A percentile compares a stretch with the other conserved stretches of the same genome.
These are phyloP conservation scores for Sporobolomyces roseus DNA, from an alignment of 768 basidiomycete genomes.

Conservation along the genomic window DNA sequence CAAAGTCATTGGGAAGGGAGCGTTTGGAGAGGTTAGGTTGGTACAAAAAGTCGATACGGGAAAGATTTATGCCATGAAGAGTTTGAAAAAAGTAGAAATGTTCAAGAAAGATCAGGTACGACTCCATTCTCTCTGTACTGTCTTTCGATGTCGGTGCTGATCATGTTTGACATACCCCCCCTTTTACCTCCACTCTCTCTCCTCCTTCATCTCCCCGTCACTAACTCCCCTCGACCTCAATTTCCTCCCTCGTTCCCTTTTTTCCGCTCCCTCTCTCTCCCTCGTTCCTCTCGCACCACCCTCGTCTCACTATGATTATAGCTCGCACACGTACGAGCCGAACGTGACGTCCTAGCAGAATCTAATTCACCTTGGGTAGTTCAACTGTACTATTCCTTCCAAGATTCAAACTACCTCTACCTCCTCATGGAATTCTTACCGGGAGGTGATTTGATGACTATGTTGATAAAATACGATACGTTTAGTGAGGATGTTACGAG, in stretches of 20 bases:
- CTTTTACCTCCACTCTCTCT: too few relatives aligned
- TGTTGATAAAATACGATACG: conserved; percentile 99
- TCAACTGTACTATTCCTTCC: conserved; percentile 96
- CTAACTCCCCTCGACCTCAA: too few relatives aligned
- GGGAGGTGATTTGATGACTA: conserved; percentile 98
- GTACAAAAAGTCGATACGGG: conserved; percentile 96
- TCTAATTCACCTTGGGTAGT: conserved; percentile 95
- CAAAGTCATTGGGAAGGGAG: conserved; percentile 98
- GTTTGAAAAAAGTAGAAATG: conserved; percentile 95
- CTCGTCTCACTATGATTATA: conserved; percentile 46
- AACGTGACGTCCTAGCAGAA: conserved; percentile 93
- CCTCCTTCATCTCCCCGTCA: too few relatives aligned
- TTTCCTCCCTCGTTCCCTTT: too few relatives aligned
- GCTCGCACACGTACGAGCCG: conserved; percentile 96
- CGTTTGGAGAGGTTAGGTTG: conserved; percentile 94
- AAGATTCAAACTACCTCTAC: conserved; percentile 85
- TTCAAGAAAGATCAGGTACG: conserved; percentile 95
- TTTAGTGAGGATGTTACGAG: conserved; percentile 97
- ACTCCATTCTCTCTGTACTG: conserved; percentile 1
- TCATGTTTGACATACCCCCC: too few relatives aligned
- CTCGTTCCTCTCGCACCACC: not conserved
- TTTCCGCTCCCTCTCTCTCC: not conserved
- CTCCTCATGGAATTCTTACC: conserved; percentile 99
- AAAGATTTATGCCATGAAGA: conserved; percentile 99
- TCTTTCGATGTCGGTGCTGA: too few relatives aligned